Conservation (phyloP, 148 eudicot species). For the Silene latifolia region DNA sequence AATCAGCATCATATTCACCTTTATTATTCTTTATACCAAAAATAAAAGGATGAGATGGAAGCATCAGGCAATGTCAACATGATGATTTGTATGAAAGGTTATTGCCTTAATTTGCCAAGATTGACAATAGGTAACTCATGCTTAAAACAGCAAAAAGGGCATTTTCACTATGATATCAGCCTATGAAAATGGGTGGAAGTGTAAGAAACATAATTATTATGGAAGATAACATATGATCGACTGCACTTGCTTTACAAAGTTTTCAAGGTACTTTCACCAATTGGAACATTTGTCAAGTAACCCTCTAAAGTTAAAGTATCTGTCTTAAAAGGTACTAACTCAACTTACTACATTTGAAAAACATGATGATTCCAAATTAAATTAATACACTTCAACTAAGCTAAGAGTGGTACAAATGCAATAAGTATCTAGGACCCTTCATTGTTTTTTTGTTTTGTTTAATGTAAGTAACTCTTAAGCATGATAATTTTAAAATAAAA, state of each 20-base stretch:
- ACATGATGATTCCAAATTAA: neutral
- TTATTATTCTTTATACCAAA: too few relatives aligned
- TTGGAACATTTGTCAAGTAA: constrained; percentile 20
- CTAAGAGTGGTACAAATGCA: too few relatives aligned
- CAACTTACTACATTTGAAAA: neutral
- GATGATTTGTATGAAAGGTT: too few relatives aligned
- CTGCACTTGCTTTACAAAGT: constrained; percentile 21
- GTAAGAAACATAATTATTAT: constrained; percentile 20
- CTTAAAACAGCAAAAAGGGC: constrained; percentile 10
- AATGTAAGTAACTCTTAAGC: too few relatives aligned
- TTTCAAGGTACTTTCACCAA: constrained; percentile 20
- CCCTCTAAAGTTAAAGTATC: neutral
- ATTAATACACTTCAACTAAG: too few relatives aligned
- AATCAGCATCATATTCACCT: too few relatives aligned
- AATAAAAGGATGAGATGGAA: too few relatives aligned
- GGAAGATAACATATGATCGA: constrained; percentile 12
- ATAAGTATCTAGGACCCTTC: too few relatives aligned
- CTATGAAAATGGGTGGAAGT: constrained; percentile 17
- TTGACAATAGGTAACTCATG: neutral
- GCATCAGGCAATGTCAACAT: too few relatives aligned
- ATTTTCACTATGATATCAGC: neutral
- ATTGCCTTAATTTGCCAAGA: neutral
- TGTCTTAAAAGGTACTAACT: neutral
- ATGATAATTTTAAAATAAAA: too few relatives aligned
- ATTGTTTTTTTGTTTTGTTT: too few relatives aligned